Conservation (phyloP, 441 rosid species). For the Lepidium campestre region DNA sequence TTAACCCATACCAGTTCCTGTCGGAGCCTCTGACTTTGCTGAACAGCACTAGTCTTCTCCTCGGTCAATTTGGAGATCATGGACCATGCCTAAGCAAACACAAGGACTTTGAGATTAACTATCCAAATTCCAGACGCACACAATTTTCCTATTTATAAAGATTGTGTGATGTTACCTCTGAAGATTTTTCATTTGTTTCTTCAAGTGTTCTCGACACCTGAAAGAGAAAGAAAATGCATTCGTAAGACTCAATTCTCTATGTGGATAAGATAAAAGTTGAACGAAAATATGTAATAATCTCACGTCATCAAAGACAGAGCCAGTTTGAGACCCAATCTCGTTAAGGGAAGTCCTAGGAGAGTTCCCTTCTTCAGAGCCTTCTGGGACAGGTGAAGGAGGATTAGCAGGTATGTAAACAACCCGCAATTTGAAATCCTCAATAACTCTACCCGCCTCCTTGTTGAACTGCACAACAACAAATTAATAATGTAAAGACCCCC, state of each 20-base stretch:
- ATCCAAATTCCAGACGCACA: background rate
- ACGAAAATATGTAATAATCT: constrained; percentile 14
- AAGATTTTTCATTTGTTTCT: constrained; percentile 48
- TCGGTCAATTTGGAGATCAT: constrained; percentile 66
- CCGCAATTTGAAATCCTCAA: constrained; percentile 77
- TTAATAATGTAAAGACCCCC: background rate
- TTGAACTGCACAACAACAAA: constrained; percentile 43
- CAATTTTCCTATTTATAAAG: no score
- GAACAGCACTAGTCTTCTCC: constrained; percentile 61
- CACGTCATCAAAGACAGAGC: constrained; percentile 36
- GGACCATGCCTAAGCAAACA: constrained; percentile 26
- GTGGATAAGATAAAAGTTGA: background rate
- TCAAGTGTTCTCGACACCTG: constrained; percentile 59
- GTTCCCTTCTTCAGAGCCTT: constrained; percentile 81
- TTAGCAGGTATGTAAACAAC: constrained; percentile 75
- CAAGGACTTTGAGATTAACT: background rate
- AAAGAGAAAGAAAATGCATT: constrained; percentile 5
- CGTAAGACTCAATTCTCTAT: background rate
- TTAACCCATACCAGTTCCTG: constrained; percentile 58
- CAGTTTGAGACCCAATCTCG: constrained; percentile 39
- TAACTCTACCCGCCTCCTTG: constrained; percentile 47
- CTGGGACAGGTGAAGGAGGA: constrained; percentile 77
- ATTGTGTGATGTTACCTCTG: constrained; percentile 36
- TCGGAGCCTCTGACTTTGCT: constrained; percentile 50
- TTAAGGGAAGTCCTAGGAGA: constrained; percentile 51